Percentiles rank a stretch among this genome's conserved stretches.
Evolutionary conservation across 192 early-diverging fungal species (phyloP).

Genomic region (Coemansia sp.): DNA sequence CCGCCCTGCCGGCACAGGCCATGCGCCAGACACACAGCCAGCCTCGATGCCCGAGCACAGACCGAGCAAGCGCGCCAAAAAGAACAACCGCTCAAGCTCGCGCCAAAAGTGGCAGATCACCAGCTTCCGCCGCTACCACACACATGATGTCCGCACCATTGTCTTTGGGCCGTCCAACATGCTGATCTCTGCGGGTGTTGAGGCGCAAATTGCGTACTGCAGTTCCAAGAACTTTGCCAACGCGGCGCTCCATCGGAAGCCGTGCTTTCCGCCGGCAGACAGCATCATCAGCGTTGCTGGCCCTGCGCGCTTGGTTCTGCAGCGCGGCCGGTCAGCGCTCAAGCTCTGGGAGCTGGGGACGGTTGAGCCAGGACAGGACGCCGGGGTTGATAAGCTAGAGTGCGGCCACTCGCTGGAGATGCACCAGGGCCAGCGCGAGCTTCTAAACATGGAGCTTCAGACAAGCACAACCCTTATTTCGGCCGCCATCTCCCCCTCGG

Average conservation of each 20-base stretch:
- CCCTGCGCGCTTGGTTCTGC: constrained; percentile 59
- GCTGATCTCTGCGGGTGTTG: constrained; percentile 82
- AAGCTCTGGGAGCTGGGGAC: constrained; percentile 84
- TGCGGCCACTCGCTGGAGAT: constrained; percentile 47
- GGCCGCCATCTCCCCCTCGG: constrained; percentile 75
- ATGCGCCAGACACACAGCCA: not conserved
- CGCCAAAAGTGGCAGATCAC: constrained; percentile 68
- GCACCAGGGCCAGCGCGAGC: constrained; percentile 62
- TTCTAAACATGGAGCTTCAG: constrained; percentile 77
- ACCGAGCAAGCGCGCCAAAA: not conserved
- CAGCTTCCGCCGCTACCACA: constrained; percentile 87
- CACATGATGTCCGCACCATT: constrained; percentile 89
- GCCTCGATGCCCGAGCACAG: too few species aligned
- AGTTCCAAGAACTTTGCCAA: constrained; percentile 59
- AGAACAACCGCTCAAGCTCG: not conserved
- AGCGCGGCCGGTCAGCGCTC: constrained; percentile 61
- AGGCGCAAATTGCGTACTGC: constrained; percentile 67
- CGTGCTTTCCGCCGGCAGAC: constrained; percentile 61
- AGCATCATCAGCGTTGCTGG: constrained; percentile 58
- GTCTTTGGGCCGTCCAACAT: constrained; percentile 72
- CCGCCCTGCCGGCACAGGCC: constrained; percentile 9
- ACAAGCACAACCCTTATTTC: constrained; percentile 64
- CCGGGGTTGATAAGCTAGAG: constrained; percentile 31
- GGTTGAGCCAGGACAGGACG: constrained; percentile 31
- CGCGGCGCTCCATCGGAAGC: constrained; percentile 57